phyloP scores from a whole-genome alignment of 768 basidiomycete genomes.

The Mycena filopes region DNA sequence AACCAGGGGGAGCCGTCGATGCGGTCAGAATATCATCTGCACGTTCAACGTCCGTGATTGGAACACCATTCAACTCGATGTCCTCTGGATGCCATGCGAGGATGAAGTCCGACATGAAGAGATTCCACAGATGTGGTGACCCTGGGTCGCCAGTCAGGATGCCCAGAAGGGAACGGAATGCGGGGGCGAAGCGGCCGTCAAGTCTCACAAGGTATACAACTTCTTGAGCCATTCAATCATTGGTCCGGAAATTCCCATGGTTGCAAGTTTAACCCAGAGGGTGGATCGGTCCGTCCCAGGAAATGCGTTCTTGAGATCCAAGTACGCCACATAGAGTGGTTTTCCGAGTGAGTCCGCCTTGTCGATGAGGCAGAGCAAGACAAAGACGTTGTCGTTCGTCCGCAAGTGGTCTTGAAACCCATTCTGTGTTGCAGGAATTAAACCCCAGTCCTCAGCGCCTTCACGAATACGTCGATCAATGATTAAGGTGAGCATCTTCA shows the following conservation, averaged over 20 bases:
- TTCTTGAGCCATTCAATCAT: no score
- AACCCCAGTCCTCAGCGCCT: background rate
- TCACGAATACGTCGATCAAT: slow-evolving; percentile 16
- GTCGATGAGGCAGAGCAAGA: background rate
- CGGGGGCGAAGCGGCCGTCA: no score
- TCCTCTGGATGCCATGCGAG: no score
- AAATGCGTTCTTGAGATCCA: slow-evolving; percentile 7
- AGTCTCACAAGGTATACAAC: no score
- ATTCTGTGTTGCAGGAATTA: background rate
- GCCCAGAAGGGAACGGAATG: no score
- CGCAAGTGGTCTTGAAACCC: background rate
- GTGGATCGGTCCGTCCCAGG: background rate
- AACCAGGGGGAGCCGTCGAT: no score
- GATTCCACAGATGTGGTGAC: no score
- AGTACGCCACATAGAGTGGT: slow-evolving; percentile 4
- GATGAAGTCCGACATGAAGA: no score
- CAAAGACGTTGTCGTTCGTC: slow-evolving; percentile 7
- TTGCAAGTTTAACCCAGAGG: background rate
- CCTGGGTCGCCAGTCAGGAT: no score
- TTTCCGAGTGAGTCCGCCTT: background rate
- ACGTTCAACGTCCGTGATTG: no score
- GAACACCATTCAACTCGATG: no score
- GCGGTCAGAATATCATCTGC: no score
- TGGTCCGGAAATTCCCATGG: background rate
- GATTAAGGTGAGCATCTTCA: slow-evolving; percentile 33